Base-by-base conservation (phyloP, 306 rosid species). In the Clitoria ternatea region DNA sequence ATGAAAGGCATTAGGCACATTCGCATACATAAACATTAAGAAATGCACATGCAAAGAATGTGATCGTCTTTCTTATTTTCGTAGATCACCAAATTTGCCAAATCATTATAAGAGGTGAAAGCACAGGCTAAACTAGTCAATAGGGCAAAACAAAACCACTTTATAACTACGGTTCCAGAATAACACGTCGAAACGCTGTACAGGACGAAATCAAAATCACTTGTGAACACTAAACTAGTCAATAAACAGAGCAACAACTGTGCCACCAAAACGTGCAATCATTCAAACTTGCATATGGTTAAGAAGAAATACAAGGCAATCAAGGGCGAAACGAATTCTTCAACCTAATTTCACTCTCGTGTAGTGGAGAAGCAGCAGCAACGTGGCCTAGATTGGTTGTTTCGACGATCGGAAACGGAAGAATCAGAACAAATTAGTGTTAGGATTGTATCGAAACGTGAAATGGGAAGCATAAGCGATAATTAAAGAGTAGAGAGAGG, bases 391-490 rank as follows among this genome's bases (percentile, higher is more conserved):
- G 18, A 39, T 4, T 22, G 27, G 14, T 13, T 14, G 8, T 14
- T 64, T 3, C 49, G 17, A 45, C 36, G 56, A 63, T 20, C 66
- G 22, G 57, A 64, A 19, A 23, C 14, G 23, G 65, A 33, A 37
- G 52, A 23, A 20, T 0, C 2, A 40, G 24, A 18, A 43, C 19
- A 2, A 15, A 53, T 1, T 0, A 11, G 5, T 7, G 20, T 15
- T 27, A n/a, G n/a, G n/a, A n/a, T n/a, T n/a, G n/a, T n/a, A 36
- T 2, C 4, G 2, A 37, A 72, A 59, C 9, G 50, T 17, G 33
- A 48, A 70, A 74, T 74, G 70, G 61, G 66, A 78, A 52, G 7
- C 23, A 22, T 22, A 68, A 60, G n/a, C 1, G 35, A 43, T 1
- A 23, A 57, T 57, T 43, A 61, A 59, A 26, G 2, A 13, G 6